phyloP scores from a whole-genome alignment of 1,139 yeast species.

The Debaryomyces robertsiae region DNA sequence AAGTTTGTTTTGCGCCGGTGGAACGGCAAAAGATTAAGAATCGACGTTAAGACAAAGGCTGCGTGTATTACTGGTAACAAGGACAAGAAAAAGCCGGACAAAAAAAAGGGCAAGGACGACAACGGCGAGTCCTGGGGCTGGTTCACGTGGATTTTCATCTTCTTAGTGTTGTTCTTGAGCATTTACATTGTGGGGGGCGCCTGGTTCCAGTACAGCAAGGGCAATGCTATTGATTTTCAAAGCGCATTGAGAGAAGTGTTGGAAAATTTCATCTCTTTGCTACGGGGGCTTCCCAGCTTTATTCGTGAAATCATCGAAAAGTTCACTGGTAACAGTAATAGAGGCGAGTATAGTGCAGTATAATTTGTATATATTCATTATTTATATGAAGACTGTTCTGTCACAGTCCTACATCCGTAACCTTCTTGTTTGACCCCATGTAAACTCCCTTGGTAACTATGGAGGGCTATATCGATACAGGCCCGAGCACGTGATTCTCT shows the following conservation, averaged over 20 bases:
- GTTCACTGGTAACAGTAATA: constrained; percentile 63
- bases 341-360: constrained; percentile 94
- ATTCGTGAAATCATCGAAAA: constrained; percentile 68
- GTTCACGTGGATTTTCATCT: constrained; percentile 74
- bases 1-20: constrained; percentile 32
- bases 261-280: constrained; percentile 62
- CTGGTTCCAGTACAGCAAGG: constrained; percentile 66
- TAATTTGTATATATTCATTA: constrained; percentile 27
- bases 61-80: constrained; percentile 42
- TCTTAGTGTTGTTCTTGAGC: constrained; percentile 67
- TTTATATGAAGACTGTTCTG: neutral
- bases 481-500: no score
- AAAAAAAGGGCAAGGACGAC: constrained; percentile 27
- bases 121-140: constrained; percentile 67
- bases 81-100: constrained; percentile 23
- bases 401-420: neutral
- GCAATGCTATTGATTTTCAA: constrained; percentile 53
- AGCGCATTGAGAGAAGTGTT: constrained; percentile 69
- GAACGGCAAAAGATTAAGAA: constrained; percentile 32
- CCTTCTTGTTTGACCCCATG: neutral
- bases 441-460: no score
- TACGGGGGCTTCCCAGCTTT: constrained; percentile 71
- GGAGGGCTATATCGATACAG: neutral
- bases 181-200: constrained; percentile 78
- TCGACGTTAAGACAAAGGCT: constrained; percentile 34